Evolutionary conservation across 2,329 filamentous ascomycete species (phyloP), one percentile per base, ranked within the genome.

Genomic region (Teratosphaeria nubilosa): DNA sequence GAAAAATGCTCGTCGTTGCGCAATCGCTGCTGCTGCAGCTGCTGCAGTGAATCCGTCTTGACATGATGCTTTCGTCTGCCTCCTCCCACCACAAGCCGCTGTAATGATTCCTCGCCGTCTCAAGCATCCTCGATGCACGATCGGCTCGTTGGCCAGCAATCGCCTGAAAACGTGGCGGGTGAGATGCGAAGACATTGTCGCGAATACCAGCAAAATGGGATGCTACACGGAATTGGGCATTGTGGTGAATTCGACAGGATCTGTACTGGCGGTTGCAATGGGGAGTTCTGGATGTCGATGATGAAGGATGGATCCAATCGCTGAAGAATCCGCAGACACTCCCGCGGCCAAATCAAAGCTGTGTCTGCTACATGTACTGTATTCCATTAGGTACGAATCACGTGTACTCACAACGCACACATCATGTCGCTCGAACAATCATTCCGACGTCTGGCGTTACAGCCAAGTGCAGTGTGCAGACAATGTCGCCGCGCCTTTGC

Each of bases 131-230:
- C 75, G 76, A 68, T 75, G 72, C 51, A 75, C 61, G 31, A 78
- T 72, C 53, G 75, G 74, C 62, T 80, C 75, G 69, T 79, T 78
- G 68, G 78, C 77, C 59, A 82, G 73, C 63, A 85, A 74, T 66
- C 78, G 77, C 65, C 80, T 79, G 71, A 83, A 83, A 64, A 84
- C 80, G 71, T 77, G 74, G 70, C 82, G 81, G 60, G 82, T 82
- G 67, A 85, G 75, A 64, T 83, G 80, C 62, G 82, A 83, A 58
- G 79, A 78, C 82, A 85, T 85, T 14, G n/a, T 63, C 52, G 58
- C 51, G 55, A 30, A 22, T 11, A 20, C 22, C 1, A 48, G 22
- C 3, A 11, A 5, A 22, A 22, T 20, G 9, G 5, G 20, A 48
- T 20, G 20, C 41, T 48, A 48, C 41, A 16, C 9, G 20, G n/a